phyloP scores from a whole-genome alignment of 2,329 filamentous ascomycete species.

The Pestalotiopsis sp. region DNA sequence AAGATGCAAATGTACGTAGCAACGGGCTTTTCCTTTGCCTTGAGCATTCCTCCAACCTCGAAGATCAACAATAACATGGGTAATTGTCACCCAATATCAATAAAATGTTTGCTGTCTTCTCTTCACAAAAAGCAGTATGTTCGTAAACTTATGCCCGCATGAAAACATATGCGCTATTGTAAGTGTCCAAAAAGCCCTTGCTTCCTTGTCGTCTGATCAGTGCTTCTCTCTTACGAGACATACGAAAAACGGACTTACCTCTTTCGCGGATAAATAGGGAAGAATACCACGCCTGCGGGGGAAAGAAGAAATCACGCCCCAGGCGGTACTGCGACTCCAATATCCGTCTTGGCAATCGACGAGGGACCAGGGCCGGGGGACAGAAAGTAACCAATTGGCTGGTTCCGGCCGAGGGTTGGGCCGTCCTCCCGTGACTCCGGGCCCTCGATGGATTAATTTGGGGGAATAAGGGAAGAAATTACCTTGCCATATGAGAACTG shows the following conservation, averaged over 20 bases:
- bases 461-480: too few species aligned
- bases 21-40: too few species aligned
- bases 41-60: too few species aligned
- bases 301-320: not conserved
- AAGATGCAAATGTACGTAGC: too few species aligned
- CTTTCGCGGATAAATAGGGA: not conserved
- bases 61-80: too few species aligned
- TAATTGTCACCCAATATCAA: too few species aligned
- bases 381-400: not conserved
- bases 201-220: not conserved
- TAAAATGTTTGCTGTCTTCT: too few species aligned
- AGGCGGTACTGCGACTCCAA: not conserved
- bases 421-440: constrained; percentile 4
- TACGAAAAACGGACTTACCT: not conserved
- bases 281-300: not conserved
- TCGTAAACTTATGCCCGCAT: not conserved
- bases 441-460: not conserved
- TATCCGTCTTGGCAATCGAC: constrained; percentile 10
- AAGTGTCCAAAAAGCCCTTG: not conserved
- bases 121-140: not conserved
- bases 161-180: not conserved
- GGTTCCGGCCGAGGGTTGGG: not conserved
- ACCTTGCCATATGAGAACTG: too few species aligned
- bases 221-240: not conserved
- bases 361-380: not conserved